Evolutionary conservation across 192 early-diverging fungal species (phyloP).

Genomic region (Funneliformis mosseae): DNA sequence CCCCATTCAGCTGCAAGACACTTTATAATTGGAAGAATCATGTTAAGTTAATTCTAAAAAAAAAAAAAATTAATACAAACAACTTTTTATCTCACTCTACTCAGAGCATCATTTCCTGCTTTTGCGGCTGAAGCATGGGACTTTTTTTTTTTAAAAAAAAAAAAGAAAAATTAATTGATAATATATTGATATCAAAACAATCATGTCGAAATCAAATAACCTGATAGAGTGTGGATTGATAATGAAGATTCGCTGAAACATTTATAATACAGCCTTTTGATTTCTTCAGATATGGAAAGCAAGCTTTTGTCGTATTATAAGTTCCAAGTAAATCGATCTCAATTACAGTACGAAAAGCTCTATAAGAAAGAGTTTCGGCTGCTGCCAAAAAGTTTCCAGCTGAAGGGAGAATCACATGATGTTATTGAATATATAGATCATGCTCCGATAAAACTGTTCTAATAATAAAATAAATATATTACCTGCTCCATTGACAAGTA

Average conservation of each 20-base stretch:
- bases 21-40: slow-evolving; percentile 27
- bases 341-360: slow-evolving; percentile 72
- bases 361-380: slow-evolving; percentile 63
- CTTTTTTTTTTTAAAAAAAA: slow-evolving; percentile 43
- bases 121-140: slow-evolving; percentile 62
- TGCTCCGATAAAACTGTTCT: too few species aligned
- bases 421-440: background rate
- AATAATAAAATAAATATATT: background rate
- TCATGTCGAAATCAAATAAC: slow-evolving; percentile 13
- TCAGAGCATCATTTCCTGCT: slow-evolving; percentile 63
- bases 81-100: background rate
- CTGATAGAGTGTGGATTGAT: slow-evolving; percentile 44
- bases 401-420: background rate
- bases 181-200: background rate
- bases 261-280: slow-evolving; percentile 68
- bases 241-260: slow-evolving; percentile 71
- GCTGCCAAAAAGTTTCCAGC: slow-evolving; percentile 79
- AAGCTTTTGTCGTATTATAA: slow-evolving; percentile 75
- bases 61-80: background rate
- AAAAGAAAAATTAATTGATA: slow-evolving; percentile 29
- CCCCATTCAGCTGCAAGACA: slow-evolving; percentile 69
- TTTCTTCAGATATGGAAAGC: slow-evolving; percentile 67
- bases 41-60: background rate
- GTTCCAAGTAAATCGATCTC: slow-evolving; percentile 73
- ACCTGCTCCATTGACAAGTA: slow-evolving; percentile 50